phyloP scores from a whole-genome alignment of 2,329 filamentous ascomycete genomes.

The Verticillium dahliae region DNA sequence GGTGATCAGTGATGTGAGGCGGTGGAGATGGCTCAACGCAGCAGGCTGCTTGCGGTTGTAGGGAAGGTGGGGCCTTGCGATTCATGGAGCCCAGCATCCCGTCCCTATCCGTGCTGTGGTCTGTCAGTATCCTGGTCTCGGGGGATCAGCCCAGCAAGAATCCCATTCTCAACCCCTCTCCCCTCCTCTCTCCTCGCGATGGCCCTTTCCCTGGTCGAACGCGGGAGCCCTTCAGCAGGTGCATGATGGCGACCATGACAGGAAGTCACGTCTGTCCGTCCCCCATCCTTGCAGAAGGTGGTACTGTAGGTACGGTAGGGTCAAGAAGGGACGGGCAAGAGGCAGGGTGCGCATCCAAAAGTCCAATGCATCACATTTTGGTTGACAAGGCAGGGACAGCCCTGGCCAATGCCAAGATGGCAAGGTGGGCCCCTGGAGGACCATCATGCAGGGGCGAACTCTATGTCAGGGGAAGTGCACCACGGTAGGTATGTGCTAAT shows the following conservation, averaged over 20 bases:
- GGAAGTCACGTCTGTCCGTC: no score
- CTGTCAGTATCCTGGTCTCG: not conserved
- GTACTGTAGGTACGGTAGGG: not conserved
- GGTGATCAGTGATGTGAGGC: not conserved
- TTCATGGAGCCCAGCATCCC: not conserved
- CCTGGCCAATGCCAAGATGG: not conserved
- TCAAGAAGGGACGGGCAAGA: not conserved
- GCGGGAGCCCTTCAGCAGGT: no score
- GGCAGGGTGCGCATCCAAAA: not conserved
- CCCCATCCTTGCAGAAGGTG: not conserved
- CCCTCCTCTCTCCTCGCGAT: no score
- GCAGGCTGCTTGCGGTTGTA: not conserved
- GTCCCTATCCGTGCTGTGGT: not conserved
- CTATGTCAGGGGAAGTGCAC: not conserved
- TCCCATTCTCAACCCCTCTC: no score
- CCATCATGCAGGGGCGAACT: not conserved
- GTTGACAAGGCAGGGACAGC: not conserved
- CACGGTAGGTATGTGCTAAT: not conserved
- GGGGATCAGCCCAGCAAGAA: not conserved
- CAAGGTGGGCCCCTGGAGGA: not conserved
- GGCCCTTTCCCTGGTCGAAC: no score
- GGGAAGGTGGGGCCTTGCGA: not conserved
- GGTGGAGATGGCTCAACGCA: not conserved
- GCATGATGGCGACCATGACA: no score
- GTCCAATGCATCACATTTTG: not conserved